Conservation (phyloP, 73 alveolate species). For the Durusdinium trenchii region DNA sequence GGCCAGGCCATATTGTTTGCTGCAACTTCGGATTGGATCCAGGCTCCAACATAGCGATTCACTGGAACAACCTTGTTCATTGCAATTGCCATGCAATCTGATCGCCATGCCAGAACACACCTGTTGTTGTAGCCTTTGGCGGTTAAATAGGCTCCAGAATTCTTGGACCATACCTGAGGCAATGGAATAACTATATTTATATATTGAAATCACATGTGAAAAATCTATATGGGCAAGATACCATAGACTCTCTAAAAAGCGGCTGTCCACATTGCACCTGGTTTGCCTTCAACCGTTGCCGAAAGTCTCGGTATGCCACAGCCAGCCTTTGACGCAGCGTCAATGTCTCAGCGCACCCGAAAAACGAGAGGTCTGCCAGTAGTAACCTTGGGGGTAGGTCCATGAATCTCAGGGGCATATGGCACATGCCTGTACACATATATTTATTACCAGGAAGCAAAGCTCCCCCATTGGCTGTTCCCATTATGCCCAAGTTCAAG, state of each 20-base stretch:
- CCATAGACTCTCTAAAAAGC: neutral
- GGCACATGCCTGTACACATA: neutral
- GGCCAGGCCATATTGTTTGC: neutral
- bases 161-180: neutral
- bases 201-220: neutral
- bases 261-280: neutral
- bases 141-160: neutral
- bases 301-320: neutral
- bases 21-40: neutral
- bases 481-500: slow-evolving; percentile 25
- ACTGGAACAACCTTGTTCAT: neutral
- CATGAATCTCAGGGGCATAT: no score
- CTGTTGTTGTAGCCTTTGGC: slow-evolving; percentile 36
- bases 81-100: neutral
- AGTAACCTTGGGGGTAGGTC: neutral
- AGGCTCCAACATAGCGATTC: neutral
- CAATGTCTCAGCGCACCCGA: neutral
- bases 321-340: neutral
- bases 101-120: neutral
- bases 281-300: neutral
- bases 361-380: neutral
- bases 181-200: neutral
- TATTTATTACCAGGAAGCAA: neutral
- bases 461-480: slow-evolving; percentile 11
- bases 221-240: neutral